Conservation (phyloP, 176 grass and related monocot genomes). For the Eleusine coracana region DNA sequence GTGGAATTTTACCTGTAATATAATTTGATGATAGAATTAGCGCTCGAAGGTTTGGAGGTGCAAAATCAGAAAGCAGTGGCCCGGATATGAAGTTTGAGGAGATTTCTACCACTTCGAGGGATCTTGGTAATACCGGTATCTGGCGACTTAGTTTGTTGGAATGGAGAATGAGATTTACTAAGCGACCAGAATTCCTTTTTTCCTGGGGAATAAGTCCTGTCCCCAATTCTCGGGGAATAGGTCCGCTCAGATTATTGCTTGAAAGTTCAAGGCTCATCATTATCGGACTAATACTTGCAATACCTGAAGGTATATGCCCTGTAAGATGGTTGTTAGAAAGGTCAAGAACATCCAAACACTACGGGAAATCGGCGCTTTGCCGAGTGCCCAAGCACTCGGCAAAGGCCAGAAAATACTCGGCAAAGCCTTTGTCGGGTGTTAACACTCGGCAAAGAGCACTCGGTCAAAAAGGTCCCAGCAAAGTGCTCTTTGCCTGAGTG, state of each 20-base stretch:
- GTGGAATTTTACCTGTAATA: constrained; percentile 23
- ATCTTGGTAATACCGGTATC: neutral
- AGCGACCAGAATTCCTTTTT: neutral
- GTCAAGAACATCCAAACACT: too few species aligned
- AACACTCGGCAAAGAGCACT: too few species aligned
- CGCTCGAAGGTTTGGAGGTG: neutral
- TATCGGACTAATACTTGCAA: too few species aligned
- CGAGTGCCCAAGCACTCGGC: too few species aligned
- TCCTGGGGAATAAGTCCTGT: constrained; percentile 4
- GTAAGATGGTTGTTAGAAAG: constrained; percentile 35
- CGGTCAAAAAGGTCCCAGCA: too few species aligned
- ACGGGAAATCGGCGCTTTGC: too few species aligned
- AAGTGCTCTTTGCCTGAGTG: too few species aligned
- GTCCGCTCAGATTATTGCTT: constrained; percentile 35
- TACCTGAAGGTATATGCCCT: neutral
- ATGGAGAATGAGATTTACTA: neutral
- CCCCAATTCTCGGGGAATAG: neutral
- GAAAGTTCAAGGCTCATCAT: constrained; percentile 10
- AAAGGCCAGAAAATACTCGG: too few species aligned
- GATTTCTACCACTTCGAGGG: neutral
- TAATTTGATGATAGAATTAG: constrained; percentile 23
- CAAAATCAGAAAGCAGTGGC: neutral
- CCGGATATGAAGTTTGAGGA: neutral
- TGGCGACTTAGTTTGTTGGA: neutral
- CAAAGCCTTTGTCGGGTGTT: too few species aligned